Conservation (phyloP, 805 yeast species). For the Suhomyces faveliae region DNA sequence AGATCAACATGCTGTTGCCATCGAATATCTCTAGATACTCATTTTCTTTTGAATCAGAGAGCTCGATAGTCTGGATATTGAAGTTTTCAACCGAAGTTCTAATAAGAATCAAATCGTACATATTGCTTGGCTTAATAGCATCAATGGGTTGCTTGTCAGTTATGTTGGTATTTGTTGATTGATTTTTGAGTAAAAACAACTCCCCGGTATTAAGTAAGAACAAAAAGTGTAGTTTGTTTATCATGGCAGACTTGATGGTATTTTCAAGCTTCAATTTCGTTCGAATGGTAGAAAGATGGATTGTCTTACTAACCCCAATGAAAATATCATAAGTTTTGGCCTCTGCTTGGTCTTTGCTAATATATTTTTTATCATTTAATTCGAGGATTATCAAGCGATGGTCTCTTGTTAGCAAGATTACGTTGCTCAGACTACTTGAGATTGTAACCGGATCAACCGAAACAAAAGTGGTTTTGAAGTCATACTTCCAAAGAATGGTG, state of each 20-base stretch:
- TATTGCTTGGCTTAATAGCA: slow-evolving; percentile 20
- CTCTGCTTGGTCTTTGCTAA: slow-evolving; percentile 3
- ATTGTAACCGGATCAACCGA: slow-evolving; percentile 15
- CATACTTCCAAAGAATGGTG: slow-evolving; percentile 38
- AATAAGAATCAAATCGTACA: slow-evolving; percentile 36
- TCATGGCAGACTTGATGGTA: slow-evolving; percentile 23
- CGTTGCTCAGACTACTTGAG: slow-evolving; percentile 6
- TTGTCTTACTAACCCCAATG: slow-evolving; percentile 30
- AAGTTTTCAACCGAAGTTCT: slow-evolving; percentile 31
- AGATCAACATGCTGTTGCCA: slow-evolving; percentile 37
- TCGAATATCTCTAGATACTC: slow-evolving; percentile 32
- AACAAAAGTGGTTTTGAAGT: slow-evolving; percentile 26
- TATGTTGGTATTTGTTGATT: slow-evolving; percentile 10
- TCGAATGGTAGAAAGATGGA: slow-evolving; percentile 33
- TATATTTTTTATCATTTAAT: slow-evolving; percentile 12
- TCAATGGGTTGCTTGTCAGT: slow-evolving; percentile 6
- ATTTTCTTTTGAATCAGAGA: slow-evolving; percentile 8
- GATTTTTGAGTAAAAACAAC: slow-evolving; percentile 35
- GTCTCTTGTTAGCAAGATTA: slow-evolving; percentile 32
- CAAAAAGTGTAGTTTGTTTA: slow-evolving; percentile 32
- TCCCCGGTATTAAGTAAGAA: slow-evolving; percentile 40
- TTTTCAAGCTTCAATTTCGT: slow-evolving; percentile 23
- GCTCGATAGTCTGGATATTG: slow-evolving; percentile 23
- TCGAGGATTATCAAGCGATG: slow-evolving; percentile 28
- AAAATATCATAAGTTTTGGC: slow-evolving; percentile 23